Base-by-base conservation (phyloP, 2,329 filamentous ascomycete species). In the Colletotrichum orchidophilum region DNA sequence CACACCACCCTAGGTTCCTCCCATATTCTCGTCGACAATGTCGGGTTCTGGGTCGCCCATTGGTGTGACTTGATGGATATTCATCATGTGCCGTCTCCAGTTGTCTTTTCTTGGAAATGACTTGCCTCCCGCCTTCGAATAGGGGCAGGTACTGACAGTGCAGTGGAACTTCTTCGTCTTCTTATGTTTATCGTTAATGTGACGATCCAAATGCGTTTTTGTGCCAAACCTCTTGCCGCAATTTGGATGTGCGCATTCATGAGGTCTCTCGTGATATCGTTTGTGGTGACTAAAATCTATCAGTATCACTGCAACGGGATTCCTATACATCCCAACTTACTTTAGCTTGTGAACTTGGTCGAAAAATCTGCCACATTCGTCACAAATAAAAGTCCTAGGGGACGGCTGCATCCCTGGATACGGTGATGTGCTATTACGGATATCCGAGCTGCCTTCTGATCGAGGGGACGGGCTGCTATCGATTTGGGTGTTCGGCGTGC, bases 31-130 rank as follows among this genome's bases (percentile, higher is more conserved):
- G 31, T 76, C 75, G 50, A 74, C 69, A 50, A 75, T 54, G 27
- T 75, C 72, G n/a, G 74, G 72, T 63, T 76, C 75, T 1, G 74
- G 64, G 5, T 74, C 70, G 5, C 73, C 63, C 13, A 68, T 65
- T 5, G 73, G 74, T 50, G 61, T 75, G 71, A 85, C 78, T 42
- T 83, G 78, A 74, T 91, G 88, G 74, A 89, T 90, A 77, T 90
- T 90, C 42, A 84, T 81, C 87, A 91, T 90, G 76, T 91, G 88
- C 66, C 88, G 81, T 74, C 88, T 86, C 88, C 88, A 90, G 77
- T 91, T 90, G 75, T 90, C 88, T 75, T 90, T 91, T 63, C 88
- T 81, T 1, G 88, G 87, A 73, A 91, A 91, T 0, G 86, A 87
- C 73, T 88, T 90, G 65, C 88, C 87, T 9, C 88, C 88, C 18